Base-by-base conservation (phyloP, 1,284 basidiomycete species). In the Irpex sp. region DNA sequence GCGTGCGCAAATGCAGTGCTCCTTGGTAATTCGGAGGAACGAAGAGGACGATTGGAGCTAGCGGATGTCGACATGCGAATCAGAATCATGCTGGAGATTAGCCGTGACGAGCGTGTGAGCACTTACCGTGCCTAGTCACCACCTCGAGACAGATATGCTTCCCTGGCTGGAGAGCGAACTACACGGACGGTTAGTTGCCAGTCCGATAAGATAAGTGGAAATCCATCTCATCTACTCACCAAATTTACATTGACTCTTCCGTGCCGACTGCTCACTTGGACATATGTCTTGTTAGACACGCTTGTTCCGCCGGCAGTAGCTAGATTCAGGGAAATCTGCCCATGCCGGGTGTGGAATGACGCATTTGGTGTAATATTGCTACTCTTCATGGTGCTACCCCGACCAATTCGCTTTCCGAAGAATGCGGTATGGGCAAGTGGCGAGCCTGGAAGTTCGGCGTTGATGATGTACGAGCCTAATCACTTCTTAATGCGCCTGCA, bases 1-100 rank as follows among this genome's bases (percentile, higher is more conserved):
- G 61, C 5, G 69, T 66, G 37, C 64, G 64, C 65, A 74, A 60
- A 54, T 67, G 63, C 33, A 75, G 39, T 35, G 67, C 65, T 54
- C 74, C 74, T 60, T 66, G 58, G 68, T 68, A 75, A 13, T 66
- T 70, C 2, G 68, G 66, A 1, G 73, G 72, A 19, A 75, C 62
- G 61, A 72, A 67, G 19, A 75, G 55, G 31, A 63, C 64, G 54
- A 72, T 71, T 26, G 66, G 67, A 58, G 70, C 72, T 66, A 60
- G 8, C 39, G 39, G 39, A 26, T 43, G 15, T 43, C 39, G 15
- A 43, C 39, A 43, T 9, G 39, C 11, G 15, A 43, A 43, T 43
- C 39, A 43, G 39, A 43, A 43, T 26, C 3, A 31, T 15, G 35
- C 11, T 65, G 6, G 36, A 33, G 15, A n/a, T 46, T 35, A 58